Conservation (phyloP, 75 land plant species). For the Pinus taeda region DNA sequence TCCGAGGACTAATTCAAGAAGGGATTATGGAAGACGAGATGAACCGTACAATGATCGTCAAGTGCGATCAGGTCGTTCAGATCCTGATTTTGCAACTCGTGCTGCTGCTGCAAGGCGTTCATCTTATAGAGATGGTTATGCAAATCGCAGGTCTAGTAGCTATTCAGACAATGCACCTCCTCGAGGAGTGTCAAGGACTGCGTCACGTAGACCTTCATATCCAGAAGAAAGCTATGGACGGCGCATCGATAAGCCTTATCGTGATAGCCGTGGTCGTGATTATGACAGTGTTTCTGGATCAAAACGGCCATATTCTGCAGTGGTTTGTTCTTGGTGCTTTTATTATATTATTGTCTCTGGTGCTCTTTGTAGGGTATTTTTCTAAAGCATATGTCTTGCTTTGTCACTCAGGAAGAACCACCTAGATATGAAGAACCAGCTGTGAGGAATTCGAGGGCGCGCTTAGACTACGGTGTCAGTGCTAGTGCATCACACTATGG, state of each 20-base stretch:
- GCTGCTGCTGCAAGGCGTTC: constrained; percentile 37
- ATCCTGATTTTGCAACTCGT: constrained; percentile 49
- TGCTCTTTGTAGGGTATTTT: background rate
- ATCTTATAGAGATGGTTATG: constrained; percentile 58
- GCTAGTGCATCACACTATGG: constrained; percentile 45
- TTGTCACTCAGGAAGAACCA: constrained; percentile 32
- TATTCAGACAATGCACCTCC: constrained; percentile 28
- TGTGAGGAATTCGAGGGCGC: constrained; percentile 58
- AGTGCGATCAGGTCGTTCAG: constrained; percentile 25
- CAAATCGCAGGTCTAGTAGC: constrained; percentile 32
- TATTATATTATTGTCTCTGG: background rate
- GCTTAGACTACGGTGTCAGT: constrained; percentile 58
- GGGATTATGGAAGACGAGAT: constrained; percentile 52
- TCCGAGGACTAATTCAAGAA: constrained; percentile 49
- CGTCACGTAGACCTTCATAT: constrained; percentile 46
- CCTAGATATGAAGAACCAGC: constrained; percentile 54
- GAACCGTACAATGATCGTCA: constrained; percentile 41
- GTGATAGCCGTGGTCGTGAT: constrained; percentile 56
- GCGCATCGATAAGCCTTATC: constrained; percentile 50
- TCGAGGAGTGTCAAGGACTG: constrained; percentile 25
- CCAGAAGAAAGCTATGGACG: constrained; percentile 53
- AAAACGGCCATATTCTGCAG: constrained; percentile 51
- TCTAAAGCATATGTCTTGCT: background rate
- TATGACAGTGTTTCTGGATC: constrained; percentile 61
- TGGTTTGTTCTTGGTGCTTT: constrained; percentile 29